Evolutionary conservation across 179 eudicot genomes (phyloP), one percentile per base, ranked within the genome.

Genomic region (Silene vulgaris): DNA sequence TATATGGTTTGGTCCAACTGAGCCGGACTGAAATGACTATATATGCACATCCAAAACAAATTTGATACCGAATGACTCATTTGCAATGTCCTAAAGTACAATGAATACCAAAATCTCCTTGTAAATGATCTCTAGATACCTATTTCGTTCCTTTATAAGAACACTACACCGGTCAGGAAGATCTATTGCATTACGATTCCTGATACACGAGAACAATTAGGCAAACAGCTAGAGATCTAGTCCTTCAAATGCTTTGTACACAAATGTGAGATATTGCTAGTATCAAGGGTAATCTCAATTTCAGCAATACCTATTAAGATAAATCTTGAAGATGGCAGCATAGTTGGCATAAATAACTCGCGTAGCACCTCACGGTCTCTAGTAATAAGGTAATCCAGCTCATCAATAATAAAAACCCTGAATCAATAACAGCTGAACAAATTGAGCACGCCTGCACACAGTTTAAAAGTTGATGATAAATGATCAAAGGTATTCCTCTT

Each of bases 111-210:
- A 37, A 37, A 37, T 37, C 43, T 37, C 43, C 43, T 37, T 37
- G 43, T 37, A 37, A 37, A 37, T 5, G 43, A 37, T 37, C 43
- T 37, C 43, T 2, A 37, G 43, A 37, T 37, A 37, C 43, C 43
- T 37, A 37, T 37, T 37, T 5, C 43, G 43, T 37, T 37, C 43
- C 43, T 37, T 37, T 37, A 0, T 37, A 37, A 37, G 43, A 37
- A 37, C 43, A 37, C 43, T 6, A 37, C 8, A 95, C 13, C 97
- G 89, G 67, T 92, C 95, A 60, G 97, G 97, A 26, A 95, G 77
- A 82, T 95, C 99, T 73, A 95, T 92, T 63, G 97, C 91, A 84
- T 95, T 95, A n/a, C 96, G 72, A 92, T 83, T 61, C 99, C 97
- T 95, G 95, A 77, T 77, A 83, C 71, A 79, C 35, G 62, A 74